These are phyloP conservation scores for Lobosporangium transversale DNA, from an alignment of 192 early-diverging fungal species.

Conservation along the genomic window DNA sequence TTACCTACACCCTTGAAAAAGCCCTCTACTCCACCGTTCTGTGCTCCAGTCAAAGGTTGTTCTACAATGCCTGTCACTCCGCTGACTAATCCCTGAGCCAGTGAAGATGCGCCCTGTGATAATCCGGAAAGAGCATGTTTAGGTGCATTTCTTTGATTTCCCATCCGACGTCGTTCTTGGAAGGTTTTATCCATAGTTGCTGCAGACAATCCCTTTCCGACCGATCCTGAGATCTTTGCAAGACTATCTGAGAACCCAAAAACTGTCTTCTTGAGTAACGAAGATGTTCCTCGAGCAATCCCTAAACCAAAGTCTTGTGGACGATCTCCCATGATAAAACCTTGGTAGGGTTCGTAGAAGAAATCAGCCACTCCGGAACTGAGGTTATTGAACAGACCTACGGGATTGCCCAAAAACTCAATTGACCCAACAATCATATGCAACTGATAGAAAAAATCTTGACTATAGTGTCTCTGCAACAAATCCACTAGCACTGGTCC, in stretches of 20 bases:
- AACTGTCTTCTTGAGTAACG: slow-evolving; percentile 91
- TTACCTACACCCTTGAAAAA: slow-evolving; percentile 97
- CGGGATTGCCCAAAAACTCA: slow-evolving; percentile 97
- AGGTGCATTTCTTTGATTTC: slow-evolving; percentile 85
- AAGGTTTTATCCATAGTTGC: slow-evolving; percentile 94
- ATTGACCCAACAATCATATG: slow-evolving; percentile 93
- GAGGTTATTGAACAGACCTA: slow-evolving; percentile 95
- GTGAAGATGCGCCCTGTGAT: slow-evolving; percentile 84
- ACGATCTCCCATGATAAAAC: slow-evolving; percentile 92
- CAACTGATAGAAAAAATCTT: slow-evolving; percentile 89
- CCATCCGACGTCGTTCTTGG: slow-evolving; percentile 85
- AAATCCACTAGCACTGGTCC: slow-evolving; percentile 77
- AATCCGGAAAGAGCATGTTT: slow-evolving; percentile 91
- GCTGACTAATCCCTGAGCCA: slow-evolving; percentile 84
- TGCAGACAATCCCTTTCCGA: slow-evolving; percentile 95
- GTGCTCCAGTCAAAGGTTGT: slow-evolving; percentile 85
- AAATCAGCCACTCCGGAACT: slow-evolving; percentile 94
- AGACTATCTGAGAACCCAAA: slow-evolving; percentile 96
- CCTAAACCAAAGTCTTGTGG: slow-evolving; percentile 96
- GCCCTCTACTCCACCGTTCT: slow-evolving; percentile 89
- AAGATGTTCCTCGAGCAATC: slow-evolving; percentile 82
- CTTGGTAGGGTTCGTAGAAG: slow-evolving; percentile 98
- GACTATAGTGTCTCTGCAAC: slow-evolving; percentile 87
- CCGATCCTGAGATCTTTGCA: slow-evolving; percentile 94
- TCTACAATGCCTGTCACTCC: slow-evolving; percentile 90